These are phyloP conservation scores for Crithidia fasciculata DNA, from an alignment of 208 protist genomes.

Conservation along the genomic window DNA sequence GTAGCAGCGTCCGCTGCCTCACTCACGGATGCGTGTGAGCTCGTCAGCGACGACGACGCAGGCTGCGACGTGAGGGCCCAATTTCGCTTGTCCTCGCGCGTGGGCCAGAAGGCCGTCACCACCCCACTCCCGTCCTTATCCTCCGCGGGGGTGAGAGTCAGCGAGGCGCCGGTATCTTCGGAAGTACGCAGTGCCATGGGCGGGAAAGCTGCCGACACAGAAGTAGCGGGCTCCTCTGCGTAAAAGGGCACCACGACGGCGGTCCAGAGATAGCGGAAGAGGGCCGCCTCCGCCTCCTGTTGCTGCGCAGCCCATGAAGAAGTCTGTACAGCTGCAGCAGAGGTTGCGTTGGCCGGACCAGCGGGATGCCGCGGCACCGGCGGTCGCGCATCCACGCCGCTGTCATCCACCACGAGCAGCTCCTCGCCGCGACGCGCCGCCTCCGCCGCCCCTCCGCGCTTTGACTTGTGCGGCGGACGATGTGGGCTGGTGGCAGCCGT, in stretches of 20 bases:
- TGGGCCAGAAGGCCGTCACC: slow-evolving; percentile 22
- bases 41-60: slow-evolving; percentile 6
- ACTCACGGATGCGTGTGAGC: neutral
- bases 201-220: neutral
- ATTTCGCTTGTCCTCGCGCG: slow-evolving; percentile 3
- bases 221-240: neutral
- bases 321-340: no score
- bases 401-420: slow-evolving; percentile 18
- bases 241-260: slow-evolving; percentile 55
- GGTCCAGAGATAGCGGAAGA: slow-evolving; percentile 51
- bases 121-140: slow-evolving; percentile 25
- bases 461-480: neutral
- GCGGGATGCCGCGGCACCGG: neutral
- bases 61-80: neutral
- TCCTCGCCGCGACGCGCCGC: neutral
- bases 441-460: neutral
- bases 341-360: no score
- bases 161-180: neutral
- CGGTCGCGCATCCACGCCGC: neutral
- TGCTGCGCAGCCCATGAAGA: slow-evolving; percentile 13
- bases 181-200: neutral
- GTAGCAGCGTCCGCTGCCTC: neutral
- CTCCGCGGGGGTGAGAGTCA: slow-evolving; percentile 1
- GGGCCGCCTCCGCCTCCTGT: slow-evolving; percentile 16
- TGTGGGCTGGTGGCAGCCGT: neutral